A percentile compares a stretch with the other conserved stretches of the same genome.
phyloP scores from a whole-genome alignment of 2,329 filamentous ascomycete genomes.

The Alternaria postmessia region DNA sequence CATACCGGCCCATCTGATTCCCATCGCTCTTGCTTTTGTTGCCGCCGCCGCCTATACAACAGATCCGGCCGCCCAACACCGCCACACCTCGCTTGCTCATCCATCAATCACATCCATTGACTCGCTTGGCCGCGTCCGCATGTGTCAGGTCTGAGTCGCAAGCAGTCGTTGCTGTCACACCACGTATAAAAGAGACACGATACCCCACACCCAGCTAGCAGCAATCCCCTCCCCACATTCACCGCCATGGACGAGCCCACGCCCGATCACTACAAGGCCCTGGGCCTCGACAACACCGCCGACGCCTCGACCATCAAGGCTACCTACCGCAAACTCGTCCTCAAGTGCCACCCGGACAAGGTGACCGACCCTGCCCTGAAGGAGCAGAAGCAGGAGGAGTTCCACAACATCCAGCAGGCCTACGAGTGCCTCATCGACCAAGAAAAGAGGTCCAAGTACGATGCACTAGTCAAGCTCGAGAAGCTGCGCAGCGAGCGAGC shows the following conservation, averaged over 20 bases:
- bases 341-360: conserved; percentile 93
- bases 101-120: conserved; percentile 7
- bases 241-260: conserved; percentile 61
- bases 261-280: conserved; percentile 79
- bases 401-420: conserved; percentile 89
- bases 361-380: conserved; percentile 80
- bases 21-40: conserved; percentile 17
- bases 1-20: neutral
- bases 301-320: conserved; percentile 75
- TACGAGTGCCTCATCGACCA: conserved; percentile 91
- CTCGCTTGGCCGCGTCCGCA: conserved; percentile 5
- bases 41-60: conserved; percentile 14
- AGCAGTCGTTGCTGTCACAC: conserved; percentile 16
- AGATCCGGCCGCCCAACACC: conserved; percentile 32
- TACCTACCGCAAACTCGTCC: conserved; percentile 83
- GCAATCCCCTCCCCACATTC: conserved; percentile 1
- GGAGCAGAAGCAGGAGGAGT: conserved; percentile 81
- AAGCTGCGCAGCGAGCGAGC: conserved; percentile 67
- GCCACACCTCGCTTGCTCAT: conserved; percentile 24
- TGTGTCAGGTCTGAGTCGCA: conserved; percentile 21
- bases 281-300: conserved; percentile 78
- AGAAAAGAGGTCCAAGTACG: conserved; percentile 74
- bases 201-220: conserved; percentile 13
- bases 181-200: conserved; percentile 20
- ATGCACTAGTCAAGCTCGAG: conserved; percentile 74